A percentile compares a stretch with the other conserved stretches of the same genome.
Conservation (phyloP, 2,329 filamentous ascomycete species). For the Penicillium sp. region DNA sequence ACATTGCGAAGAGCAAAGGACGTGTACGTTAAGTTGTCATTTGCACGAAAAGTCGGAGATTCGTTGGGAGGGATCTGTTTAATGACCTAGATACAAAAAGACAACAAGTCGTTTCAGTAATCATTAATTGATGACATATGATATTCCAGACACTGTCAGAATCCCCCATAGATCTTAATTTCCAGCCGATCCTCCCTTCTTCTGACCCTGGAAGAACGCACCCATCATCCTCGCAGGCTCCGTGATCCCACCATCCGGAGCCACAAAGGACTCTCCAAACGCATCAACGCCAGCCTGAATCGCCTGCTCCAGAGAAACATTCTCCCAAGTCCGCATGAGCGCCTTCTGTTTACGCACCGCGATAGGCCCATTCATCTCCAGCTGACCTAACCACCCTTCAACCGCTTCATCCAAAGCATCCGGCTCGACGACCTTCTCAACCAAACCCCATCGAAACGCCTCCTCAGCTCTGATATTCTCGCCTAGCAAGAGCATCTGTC, state of each 20-base stretch:
- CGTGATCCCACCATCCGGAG: constrained; percentile 1
- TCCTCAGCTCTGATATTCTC: constrained; percentile 38
- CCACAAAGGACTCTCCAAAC: constrained; percentile 30
- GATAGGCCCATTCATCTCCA: constrained; percentile 35
- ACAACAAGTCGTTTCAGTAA: not conserved
- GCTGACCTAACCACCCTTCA: constrained; percentile 32
- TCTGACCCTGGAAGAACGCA: constrained; percentile 7
- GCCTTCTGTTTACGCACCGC: constrained; percentile 41
- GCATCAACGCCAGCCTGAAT: constrained; percentile 30
- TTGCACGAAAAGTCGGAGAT: not conserved
- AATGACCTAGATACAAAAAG: not conserved
- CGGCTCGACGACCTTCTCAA: constrained; percentile 39
- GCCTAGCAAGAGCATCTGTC: constrained; percentile 40
- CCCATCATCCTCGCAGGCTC: constrained; percentile 15
- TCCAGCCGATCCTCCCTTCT: not conserved
- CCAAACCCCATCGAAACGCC: constrained; percentile 41
- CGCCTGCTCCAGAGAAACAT: constrained; percentile 25
- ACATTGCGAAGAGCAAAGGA: not conserved
- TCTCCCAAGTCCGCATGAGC: constrained; percentile 34
- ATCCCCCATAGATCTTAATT: not conserved
- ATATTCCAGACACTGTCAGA: not conserved
- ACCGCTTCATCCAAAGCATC: constrained; percentile 35
- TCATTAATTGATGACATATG: constrained; percentile 2
- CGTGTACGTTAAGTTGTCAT: constrained; percentile 1
- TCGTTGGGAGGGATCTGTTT: not conserved